Evolutionary conservation across 176 grass and related monocot genomes (phyloP).

Genomic region (Triticum urartu): DNA sequence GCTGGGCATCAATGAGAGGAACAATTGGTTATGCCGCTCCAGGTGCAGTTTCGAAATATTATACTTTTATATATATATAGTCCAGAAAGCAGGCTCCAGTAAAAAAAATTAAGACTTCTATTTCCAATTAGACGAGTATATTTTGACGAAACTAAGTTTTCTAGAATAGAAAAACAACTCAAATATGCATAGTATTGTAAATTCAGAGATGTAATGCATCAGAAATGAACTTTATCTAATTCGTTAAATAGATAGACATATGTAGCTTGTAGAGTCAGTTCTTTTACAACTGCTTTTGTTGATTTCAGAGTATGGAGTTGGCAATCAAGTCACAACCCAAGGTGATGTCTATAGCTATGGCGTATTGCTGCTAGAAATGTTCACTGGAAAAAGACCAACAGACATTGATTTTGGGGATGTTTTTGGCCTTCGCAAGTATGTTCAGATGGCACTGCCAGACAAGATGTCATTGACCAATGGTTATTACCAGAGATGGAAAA

Average conservation of each 20-base stretch:
- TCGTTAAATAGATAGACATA: background rate
- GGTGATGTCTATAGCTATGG: constrained; percentile 36
- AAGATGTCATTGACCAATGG: background rate
- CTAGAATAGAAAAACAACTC: background rate
- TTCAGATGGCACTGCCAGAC: constrained; percentile 2
- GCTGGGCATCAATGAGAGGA: constrained; percentile 10
- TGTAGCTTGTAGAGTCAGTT: background rate
- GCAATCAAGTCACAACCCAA: background rate
- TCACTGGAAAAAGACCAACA: constrained; percentile 23
- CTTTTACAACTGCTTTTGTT: background rate
- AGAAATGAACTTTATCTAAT: background rate
- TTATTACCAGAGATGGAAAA: background rate
- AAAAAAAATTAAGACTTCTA: background rate
- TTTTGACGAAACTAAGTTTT: background rate
- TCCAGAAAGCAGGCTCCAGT: background rate
- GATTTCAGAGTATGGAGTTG: constrained; percentile 21
- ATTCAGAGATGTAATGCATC: background rate
- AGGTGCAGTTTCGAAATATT: background rate
- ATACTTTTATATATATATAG: background rate
- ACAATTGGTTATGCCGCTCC: background rate
- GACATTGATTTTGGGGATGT: background rate
- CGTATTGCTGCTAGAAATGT: constrained; percentile 23
- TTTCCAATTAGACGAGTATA: background rate
- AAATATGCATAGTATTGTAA: background rate
- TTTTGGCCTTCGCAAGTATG: background rate